Evolutionary conservation across 2,329 filamentous ascomycete genomes (phyloP).

Genomic region (Arthrobotrys musiformis): DNA sequence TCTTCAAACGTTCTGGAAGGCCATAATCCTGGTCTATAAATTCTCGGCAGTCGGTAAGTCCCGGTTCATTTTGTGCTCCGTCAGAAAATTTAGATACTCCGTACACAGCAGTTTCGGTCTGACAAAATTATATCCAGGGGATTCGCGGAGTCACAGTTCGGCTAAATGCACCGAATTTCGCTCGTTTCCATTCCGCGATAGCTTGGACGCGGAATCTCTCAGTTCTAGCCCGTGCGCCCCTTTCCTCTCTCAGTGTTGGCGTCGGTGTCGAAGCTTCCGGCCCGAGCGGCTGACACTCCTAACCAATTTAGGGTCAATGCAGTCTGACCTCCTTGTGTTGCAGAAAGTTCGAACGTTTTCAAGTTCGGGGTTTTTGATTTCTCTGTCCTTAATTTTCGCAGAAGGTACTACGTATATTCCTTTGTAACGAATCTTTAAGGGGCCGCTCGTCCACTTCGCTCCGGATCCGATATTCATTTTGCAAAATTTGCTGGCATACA

Average conservation of each 20-base stretch:
- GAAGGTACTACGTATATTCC: too few relatives aligned
- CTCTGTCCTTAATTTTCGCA: too few relatives aligned
- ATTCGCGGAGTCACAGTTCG: neutral
- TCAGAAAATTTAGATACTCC: neutral
- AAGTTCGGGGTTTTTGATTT: too few relatives aligned
- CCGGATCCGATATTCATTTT: too few relatives aligned
- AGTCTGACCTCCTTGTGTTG: neutral
- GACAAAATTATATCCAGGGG: too few relatives aligned
- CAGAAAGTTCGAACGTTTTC: neutral
- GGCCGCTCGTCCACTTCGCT: too few relatives aligned
- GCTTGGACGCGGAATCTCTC: neutral
- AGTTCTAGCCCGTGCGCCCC: neutral
- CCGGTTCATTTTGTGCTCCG: neutral
- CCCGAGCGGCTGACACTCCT: neutral
- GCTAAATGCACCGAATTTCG: neutral
- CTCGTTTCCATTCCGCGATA: neutral
- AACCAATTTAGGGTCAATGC: neutral
- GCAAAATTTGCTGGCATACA: too few relatives aligned
- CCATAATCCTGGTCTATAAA: neutral
- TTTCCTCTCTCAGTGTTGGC: neutral
- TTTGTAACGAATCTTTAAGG: too few relatives aligned
- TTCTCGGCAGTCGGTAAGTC: slow-evolving; percentile 10
- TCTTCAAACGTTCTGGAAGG: slow-evolving; percentile 2
- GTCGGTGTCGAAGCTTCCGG: neutral
- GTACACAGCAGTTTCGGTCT: neutral